These are phyloP conservation scores for Gonium pectorale DNA, from an alignment of 139 green algal species.

Conservation along the genomic window DNA sequence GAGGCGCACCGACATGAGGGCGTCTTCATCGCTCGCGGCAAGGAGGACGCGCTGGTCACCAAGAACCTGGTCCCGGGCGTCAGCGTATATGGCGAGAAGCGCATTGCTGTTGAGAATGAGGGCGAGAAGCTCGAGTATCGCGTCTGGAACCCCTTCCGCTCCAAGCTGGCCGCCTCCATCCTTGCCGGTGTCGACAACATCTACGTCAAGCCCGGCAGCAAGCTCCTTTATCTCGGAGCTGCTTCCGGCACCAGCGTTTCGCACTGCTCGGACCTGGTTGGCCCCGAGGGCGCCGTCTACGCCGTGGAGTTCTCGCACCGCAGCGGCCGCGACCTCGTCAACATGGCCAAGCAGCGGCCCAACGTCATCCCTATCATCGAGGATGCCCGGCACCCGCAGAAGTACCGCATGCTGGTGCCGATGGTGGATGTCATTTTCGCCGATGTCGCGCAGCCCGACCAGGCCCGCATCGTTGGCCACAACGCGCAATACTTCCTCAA, in stretches of 20 bases:
- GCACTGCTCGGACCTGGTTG: slow-evolving; percentile 94
- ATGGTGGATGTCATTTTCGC: slow-evolving; percentile 99
- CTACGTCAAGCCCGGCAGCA: slow-evolving; percentile 94
- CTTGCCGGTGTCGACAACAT: slow-evolving; percentile 99
- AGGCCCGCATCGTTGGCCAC: slow-evolving; percentile 96
- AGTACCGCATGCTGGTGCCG: slow-evolving; percentile 99
- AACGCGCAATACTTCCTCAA: slow-evolving; percentile 99
- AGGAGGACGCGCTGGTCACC: slow-evolving; percentile 97
- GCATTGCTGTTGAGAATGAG: slow-evolving; percentile 88
- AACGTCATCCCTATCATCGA: slow-evolving; percentile 99
- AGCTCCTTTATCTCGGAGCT: slow-evolving; percentile 97
- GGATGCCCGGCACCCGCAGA: slow-evolving; percentile 96
- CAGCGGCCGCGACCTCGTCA: slow-evolving; percentile 96
- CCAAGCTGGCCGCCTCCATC: slow-evolving; percentile 97
- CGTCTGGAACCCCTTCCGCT: slow-evolving; percentile 99
- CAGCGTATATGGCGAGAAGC: slow-evolving; percentile 98
- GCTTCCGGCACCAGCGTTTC: slow-evolving; percentile 94
- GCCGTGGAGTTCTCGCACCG: slow-evolving; percentile 99
- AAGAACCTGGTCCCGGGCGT: slow-evolving; percentile 97
- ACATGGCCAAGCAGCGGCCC: slow-evolving; percentile 99
- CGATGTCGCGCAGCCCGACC: slow-evolving; percentile 97
- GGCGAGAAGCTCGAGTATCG: slow-evolving; percentile 96
- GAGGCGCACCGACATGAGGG: slow-evolving; percentile 96
- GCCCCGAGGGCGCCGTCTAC: slow-evolving; percentile 96
- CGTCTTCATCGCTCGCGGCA: slow-evolving; percentile 98